Base-by-base conservation (phyloP, 2,329 filamentous ascomycete genomes). In the Ascochyta rabiei region DNA sequence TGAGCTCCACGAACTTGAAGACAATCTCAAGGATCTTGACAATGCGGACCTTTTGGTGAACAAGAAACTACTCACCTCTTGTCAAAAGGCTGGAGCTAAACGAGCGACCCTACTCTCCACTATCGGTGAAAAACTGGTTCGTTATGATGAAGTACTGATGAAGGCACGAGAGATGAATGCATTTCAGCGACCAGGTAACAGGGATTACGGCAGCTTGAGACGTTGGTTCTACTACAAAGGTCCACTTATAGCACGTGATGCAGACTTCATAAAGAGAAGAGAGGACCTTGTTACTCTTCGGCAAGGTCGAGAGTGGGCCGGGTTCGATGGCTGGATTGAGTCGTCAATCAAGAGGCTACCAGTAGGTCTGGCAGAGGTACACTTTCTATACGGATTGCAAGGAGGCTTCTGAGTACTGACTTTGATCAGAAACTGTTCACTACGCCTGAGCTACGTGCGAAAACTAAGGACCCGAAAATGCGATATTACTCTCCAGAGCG, bases 241-340 rank as follows among this genome's bases (percentile, higher is more conserved):
- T n/a, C 74, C 74, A 0, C 38, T 76, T 0, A 56, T 61, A 9
- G 52, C 58, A 4, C 57, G 51, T 12, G 66, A 71, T 41, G 46
- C 60, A 16, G 19, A 61, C 1, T 76, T 61, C 49, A 69, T 76
- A 19, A 62, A 60, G 44, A 55, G 60, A 0, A 73, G 67, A 47
- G 75, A 77, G 50, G 75, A 78, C 40, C 49, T 77, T 0, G 35
- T 77, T 0, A 68, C 71, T 2, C 56, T 77, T 0, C 45, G 72
- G 2, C 58, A 61, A 1, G 73, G 75, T 0, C 57, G 74, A 15
- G 75, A 77, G 35, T 72, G 73, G 64, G 61, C 72, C 0, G 55
- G 61, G 0, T 77, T 77, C 31, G 75, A 77, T 31, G 70, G 70
- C 0, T 52, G 65, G 7, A 55, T 77, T 4, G 74, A 76, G 28